Conservation (phyloP, 192 early-diverging fungal genomes). For the Thamnidium elegans region DNA sequence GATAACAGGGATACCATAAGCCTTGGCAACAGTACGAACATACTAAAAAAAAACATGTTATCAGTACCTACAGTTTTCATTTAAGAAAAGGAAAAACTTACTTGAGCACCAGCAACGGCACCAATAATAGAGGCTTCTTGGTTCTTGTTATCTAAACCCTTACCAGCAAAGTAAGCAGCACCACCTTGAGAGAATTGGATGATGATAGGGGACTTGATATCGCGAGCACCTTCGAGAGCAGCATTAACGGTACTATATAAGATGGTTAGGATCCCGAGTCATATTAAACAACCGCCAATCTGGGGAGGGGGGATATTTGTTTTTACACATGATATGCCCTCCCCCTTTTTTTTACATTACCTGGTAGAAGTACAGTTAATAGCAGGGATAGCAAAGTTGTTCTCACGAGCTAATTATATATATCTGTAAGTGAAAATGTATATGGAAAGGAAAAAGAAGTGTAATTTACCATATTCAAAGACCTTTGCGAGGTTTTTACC, state of each 20-base stretch:
- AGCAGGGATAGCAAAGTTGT: constrained; percentile 93
- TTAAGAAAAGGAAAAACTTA: no score
- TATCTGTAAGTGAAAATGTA: constrained; percentile 1
- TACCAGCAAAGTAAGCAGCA: constrained; percentile 89
- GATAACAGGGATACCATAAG: constrained; percentile 54
- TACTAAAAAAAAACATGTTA: constrained; percentile 14
- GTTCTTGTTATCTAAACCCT: constrained; percentile 86
- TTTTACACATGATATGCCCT: no score
- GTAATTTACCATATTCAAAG: constrained; percentile 54
- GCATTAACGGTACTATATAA: constrained; percentile 76
- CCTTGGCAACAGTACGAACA: constrained; percentile 33
- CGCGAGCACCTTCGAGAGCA: constrained; percentile 91
- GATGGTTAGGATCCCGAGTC: not conserved
- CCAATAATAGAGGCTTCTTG: constrained; percentile 89
- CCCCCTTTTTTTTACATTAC: not conserved
- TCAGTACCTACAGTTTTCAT: no score
- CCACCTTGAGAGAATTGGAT: constrained; percentile 97
- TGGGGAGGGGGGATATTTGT: no score
- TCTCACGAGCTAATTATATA: constrained; percentile 53
- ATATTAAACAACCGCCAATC: not conserved
- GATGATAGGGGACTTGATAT: constrained; percentile 90
- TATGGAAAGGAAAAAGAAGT: not conserved
- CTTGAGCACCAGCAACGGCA: constrained; percentile 85
- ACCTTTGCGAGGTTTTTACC: constrained; percentile 89
- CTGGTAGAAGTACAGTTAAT: constrained; percentile 94